A percentile compares a stretch with the other conserved stretches of the same genome.
These are phyloP conservation scores for Turnera subulata DNA, from an alignment of 345 rosid species.

Conservation along the genomic window DNA sequence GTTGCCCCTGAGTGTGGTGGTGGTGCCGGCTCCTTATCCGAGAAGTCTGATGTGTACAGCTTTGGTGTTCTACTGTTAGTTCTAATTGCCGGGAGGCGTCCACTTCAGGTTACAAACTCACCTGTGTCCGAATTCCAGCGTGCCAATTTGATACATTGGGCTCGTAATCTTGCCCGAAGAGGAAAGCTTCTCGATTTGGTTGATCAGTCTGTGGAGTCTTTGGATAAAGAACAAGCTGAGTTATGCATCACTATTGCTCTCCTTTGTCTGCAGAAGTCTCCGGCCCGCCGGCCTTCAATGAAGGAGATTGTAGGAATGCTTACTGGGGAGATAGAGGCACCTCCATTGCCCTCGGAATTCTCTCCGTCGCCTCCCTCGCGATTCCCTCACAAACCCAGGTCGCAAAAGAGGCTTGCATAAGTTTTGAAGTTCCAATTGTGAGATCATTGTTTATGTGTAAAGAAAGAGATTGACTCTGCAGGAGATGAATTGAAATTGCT, in stretches of 20 bases:
- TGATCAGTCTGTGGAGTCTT: constrained; percentile 47
- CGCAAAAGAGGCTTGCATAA: constrained; percentile 16
- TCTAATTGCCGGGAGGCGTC: constrained; percentile 80
- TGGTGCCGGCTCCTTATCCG: constrained; percentile 55
- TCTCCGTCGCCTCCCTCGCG: constrained; percentile 79
- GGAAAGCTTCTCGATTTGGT: constrained; percentile 79
- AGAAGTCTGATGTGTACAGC: constrained; percentile 88
- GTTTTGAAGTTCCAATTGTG: not conserved
- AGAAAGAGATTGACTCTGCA: no score
- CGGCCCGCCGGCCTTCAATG: constrained; percentile 68
- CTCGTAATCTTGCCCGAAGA: constrained; percentile 63
- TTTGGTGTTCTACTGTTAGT: constrained; percentile 75
- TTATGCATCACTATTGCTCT: constrained; percentile 78
- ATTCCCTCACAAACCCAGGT: constrained; percentile 30
- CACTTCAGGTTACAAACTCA: constrained; percentile 68
- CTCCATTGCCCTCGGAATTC: constrained; percentile 67
- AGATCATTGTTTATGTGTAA: no score
- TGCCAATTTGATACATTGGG: constrained; percentile 91
- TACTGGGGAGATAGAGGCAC: constrained; percentile 47
- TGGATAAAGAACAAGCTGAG: constrained; percentile 67
- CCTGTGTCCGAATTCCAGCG: constrained; percentile 76
- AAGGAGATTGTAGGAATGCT: constrained; percentile 77
- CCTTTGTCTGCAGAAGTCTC: constrained; percentile 80
- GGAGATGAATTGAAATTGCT: no score
- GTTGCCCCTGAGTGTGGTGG: constrained; percentile 89